Base-by-base conservation (phyloP, 2,329 filamentous ascomycete genomes). In the Cladosporium sp. region DNA sequence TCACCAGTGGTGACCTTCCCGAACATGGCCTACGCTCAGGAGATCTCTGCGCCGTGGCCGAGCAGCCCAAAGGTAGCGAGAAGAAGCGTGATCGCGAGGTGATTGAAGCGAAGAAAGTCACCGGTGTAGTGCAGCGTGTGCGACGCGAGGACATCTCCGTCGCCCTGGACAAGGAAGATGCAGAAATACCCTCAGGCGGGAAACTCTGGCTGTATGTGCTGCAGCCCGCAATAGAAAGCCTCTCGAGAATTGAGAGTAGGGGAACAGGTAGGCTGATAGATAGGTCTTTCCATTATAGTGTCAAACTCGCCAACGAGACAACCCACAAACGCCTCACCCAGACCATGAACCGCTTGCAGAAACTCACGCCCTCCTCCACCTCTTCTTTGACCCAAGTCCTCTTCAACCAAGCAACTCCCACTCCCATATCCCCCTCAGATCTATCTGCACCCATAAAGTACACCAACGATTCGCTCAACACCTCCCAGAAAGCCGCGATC, bases 1-100 rank as follows among this genome's bases (percentile, higher is more conserved):
- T 85, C 2, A 76, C 80, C 3, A 68, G 65, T 39, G 59, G 61
- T 34, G 64, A 70, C 4, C 72, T 92, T 17, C 84, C 85, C 1
- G 85, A 89, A 64, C 88, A 92, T 73, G 87, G 86, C 20, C 73
- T 93, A 45, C 77, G 88, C 2, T 78, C 82, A 0, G 89, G 89
- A 1, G 89, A 93, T 67, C 88, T 93, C 53, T 86, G 92, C 18
- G 75, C 85, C 1, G 78, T 92, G 32, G 79, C 83, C 40, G 87
- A 89, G 68, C 86, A 91, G 74, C 84, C 86, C 0, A 78, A 82
- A 9, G 87, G 86, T 6, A 69, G 71, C 6, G 85, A 84, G 40
- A 86, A 81, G 73, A 89, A 86, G 75, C 78, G 79, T 51, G 86
- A 89, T 71, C 82, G 87, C 50, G 80, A 77, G 57, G 86, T 88